These are phyloP conservation scores for Diaporthe citriasiana DNA, from an alignment of 2,329 filamentous ascomycete species.

Conservation along the genomic window DNA sequence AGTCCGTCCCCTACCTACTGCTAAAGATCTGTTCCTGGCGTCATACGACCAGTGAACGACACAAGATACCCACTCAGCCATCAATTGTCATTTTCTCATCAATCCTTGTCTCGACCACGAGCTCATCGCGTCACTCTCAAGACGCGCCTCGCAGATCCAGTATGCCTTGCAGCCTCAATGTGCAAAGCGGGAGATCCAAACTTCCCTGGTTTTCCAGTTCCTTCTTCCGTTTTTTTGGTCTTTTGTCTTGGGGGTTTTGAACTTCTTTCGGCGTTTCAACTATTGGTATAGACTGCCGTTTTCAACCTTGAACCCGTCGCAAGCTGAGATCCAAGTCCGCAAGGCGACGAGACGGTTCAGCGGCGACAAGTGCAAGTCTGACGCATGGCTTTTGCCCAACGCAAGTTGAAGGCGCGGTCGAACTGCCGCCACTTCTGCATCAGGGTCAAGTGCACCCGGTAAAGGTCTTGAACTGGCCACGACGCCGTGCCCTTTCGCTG, in stretches of 20 bases:
- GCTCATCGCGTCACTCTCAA: not conserved
- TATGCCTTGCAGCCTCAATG: not conserved
- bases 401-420: not conserved
- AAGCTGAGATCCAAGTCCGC: not conserved
- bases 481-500: not conserved
- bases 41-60: not conserved
- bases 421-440: not conserved
- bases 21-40: not conserved
- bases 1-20: not conserved
- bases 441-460: not conserved
- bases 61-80: not conserved
- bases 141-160: not conserved
- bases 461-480: not conserved
- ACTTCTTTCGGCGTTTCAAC: not conserved
- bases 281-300: not conserved
- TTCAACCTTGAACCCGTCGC: not conserved
- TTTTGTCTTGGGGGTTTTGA: not conserved
- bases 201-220: not conserved
- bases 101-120: not conserved
- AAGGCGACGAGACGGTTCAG: not conserved
- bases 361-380: not conserved
- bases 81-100: not conserved
- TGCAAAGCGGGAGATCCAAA: not conserved
- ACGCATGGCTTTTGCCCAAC: not conserved
- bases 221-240: not conserved